Percentiles rank a stretch among this genome's conserved stretches.
phyloP scores from a whole-genome alignment of 768 basidiomycete genomes.

The Zangia roseola region DNA sequence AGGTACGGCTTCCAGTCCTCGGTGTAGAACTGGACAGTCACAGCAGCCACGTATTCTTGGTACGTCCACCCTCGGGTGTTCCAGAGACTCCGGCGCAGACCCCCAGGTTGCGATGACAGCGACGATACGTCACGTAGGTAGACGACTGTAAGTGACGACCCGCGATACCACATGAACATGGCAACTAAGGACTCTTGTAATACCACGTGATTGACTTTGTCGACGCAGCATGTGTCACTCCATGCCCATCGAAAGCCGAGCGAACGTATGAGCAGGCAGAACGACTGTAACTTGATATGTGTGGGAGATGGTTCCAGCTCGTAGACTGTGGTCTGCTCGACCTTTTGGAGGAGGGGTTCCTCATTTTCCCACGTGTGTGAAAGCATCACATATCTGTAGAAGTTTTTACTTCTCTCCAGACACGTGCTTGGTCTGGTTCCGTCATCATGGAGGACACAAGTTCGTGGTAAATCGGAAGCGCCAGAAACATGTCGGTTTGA shows the following conservation, averaged over 20 bases:
- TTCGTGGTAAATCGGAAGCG: not conserved
- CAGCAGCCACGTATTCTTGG: slow-evolving; percentile 7
- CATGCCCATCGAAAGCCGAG: slow-evolving; percentile 5
- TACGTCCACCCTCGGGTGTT: slow-evolving; percentile 12
- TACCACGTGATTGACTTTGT: not conserved
- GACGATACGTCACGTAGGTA: slow-evolving; percentile 5
- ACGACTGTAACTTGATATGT: not conserved
- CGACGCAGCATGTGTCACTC: slow-evolving; percentile 11
- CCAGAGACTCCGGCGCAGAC: slow-evolving; percentile 2
- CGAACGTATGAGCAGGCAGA: not conserved
- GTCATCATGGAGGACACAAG: not conserved
- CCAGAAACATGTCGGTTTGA: not conserved
- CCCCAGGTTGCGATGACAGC: not conserved
- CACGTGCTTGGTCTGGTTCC: not conserved
- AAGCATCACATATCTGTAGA: slow-evolving; percentile 5
- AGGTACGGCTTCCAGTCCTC: not conserved
- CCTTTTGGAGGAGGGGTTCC: not conserved
- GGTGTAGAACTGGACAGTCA: not conserved
- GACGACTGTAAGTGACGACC: slow-evolving; percentile 3
- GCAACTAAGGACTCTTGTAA: slow-evolving; percentile 7
- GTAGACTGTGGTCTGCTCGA: not conserved
- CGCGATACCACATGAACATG: slow-evolving; percentile 13
- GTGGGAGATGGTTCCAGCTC: not conserved
- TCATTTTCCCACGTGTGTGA: slow-evolving; percentile 2
- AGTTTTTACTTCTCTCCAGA: not conserved